Evolutionary conservation across 2,329 filamentous ascomycete species (phyloP).

Genomic region (Alternaria sp.): DNA sequence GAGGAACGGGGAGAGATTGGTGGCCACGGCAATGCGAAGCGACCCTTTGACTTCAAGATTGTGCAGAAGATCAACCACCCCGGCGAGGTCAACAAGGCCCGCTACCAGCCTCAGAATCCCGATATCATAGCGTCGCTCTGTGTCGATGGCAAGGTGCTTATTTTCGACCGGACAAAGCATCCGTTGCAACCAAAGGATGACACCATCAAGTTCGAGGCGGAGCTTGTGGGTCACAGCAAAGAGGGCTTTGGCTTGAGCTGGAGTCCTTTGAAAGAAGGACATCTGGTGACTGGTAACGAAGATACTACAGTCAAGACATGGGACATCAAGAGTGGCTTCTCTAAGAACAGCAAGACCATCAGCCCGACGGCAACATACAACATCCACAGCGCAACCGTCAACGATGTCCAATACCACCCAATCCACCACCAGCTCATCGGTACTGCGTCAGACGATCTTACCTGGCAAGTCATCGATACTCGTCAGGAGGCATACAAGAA

Average conservation of each 20-base stretch:
- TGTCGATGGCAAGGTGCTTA: slow-evolving; percentile 82
- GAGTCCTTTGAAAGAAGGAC: slow-evolving; percentile 83
- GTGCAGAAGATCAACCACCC: slow-evolving; percentile 96
- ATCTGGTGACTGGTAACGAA: slow-evolving; percentile 87
- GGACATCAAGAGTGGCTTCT: slow-evolving; percentile 78
- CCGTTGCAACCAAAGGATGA: slow-evolving; percentile 70
- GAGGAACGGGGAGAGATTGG: slow-evolving; percentile 92
- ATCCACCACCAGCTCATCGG: slow-evolving; percentile 81
- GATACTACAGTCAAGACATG: slow-evolving; percentile 91
- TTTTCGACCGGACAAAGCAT: slow-evolving; percentile 97
- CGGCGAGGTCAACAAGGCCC: slow-evolving; percentile 96
- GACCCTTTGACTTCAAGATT: slow-evolving; percentile 85
- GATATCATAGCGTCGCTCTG: slow-evolving; percentile 95
- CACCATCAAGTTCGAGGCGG: slow-evolving; percentile 79
- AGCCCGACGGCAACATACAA: slow-evolving; percentile 78
- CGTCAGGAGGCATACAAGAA: slow-evolving; percentile 70
- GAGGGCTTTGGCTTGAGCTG: slow-evolving; percentile 94
- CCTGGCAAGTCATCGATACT: slow-evolving; percentile 89
- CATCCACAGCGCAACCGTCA: slow-evolving; percentile 89
- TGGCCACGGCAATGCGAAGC: slow-evolving; percentile 80
- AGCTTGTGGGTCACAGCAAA: slow-evolving; percentile 80
- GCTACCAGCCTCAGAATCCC: slow-evolving; percentile 96
- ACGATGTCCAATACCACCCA: slow-evolving; percentile 96
- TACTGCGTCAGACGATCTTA: slow-evolving; percentile 93
- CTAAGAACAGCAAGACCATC: slow-evolving; percentile 71